phyloP scores from a whole-genome alignment of 176 grass and related monocot species.

The Carex pumila region DNA sequence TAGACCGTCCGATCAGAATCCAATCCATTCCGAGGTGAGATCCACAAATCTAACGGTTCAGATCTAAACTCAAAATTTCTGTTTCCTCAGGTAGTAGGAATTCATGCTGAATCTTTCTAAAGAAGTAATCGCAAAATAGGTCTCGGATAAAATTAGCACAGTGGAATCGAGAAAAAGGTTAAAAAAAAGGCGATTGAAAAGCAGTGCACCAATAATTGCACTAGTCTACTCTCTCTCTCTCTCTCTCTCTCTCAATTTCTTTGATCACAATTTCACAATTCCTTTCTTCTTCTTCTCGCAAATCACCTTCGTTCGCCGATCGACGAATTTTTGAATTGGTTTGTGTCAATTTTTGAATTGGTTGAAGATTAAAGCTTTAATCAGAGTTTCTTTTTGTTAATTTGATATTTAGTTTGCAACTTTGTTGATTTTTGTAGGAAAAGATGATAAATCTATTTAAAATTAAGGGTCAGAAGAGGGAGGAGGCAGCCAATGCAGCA shows the following conservation, averaged over 20 bases:
- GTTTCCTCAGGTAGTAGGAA: too few relatives aligned
- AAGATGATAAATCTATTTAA: constrained; percentile 66
- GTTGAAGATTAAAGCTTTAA: neutral
- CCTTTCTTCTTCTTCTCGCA: neutral
- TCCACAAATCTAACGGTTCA: too few relatives aligned
- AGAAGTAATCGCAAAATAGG: neutral
- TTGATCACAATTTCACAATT: constrained; percentile 9
- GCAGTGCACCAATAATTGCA: constrained; percentile 12
- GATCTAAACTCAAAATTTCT: too few relatives aligned
- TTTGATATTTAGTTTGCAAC: neutral
- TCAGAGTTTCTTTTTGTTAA: neutral
- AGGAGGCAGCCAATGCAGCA: constrained; percentile 32
- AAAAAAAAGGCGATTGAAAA: neutral
- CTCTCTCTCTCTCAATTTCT: neutral
- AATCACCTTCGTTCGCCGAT: neutral
- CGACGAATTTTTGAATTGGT: neutral
- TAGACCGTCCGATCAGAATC: too few relatives aligned
- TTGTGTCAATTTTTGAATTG: neutral
- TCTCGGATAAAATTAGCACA: neutral
- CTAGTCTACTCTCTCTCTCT: neutral
- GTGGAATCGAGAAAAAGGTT: too few relatives aligned
- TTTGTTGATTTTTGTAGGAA: neutral
- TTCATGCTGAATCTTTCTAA: neutral
- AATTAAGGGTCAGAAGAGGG: constrained; percentile 45
- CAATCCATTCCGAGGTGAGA: too few relatives aligned